These are phyloP conservation scores for Pilobolus umbonatus DNA, from an alignment of 192 early-diverging fungal species.

Conservation along the genomic window DNA sequence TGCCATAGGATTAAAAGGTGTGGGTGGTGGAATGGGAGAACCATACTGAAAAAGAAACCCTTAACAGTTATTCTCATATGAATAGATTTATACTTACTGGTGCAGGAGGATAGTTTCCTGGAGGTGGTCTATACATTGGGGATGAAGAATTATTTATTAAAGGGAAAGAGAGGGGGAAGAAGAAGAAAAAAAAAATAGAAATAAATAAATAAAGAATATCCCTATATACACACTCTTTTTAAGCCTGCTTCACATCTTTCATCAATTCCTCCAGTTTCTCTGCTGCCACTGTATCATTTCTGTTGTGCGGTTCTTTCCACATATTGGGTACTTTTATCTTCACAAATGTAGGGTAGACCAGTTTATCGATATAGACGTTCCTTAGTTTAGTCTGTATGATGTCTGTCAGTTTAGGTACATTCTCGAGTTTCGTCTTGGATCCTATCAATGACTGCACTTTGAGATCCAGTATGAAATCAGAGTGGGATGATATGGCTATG, in stretches of 20 bases:
- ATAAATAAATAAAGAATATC: background rate
- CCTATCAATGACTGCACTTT: conserved; percentile 88
- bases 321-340: conserved; percentile 59
- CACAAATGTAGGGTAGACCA: conserved; percentile 73
- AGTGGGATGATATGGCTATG: conserved; percentile 48
- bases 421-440: conserved; percentile 94
- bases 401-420: conserved; percentile 88
- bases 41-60: background rate
- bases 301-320: conserved; percentile 31
- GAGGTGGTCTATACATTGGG: conserved; percentile 18
- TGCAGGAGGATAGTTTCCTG: conserved; percentile 3
- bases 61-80: background rate
- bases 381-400: conserved; percentile 72
- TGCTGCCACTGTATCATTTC: background rate
- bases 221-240: background rate
- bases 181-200: background rate
- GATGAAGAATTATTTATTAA: background rate
- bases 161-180: background rate
- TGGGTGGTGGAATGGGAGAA: background rate
- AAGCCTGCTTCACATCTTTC: conserved; percentile 29
- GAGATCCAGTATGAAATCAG: conserved; percentile 81
- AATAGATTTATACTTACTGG: conserved; percentile 5
- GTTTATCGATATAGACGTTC: conserved; percentile 62
- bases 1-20: background rate
- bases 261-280: conserved; percentile 32